Evolutionary conservation across 805 yeast genomes (phyloP), one percentile per base, ranked within the genome.

Genomic region (Clavispora vitiphila): DNA sequence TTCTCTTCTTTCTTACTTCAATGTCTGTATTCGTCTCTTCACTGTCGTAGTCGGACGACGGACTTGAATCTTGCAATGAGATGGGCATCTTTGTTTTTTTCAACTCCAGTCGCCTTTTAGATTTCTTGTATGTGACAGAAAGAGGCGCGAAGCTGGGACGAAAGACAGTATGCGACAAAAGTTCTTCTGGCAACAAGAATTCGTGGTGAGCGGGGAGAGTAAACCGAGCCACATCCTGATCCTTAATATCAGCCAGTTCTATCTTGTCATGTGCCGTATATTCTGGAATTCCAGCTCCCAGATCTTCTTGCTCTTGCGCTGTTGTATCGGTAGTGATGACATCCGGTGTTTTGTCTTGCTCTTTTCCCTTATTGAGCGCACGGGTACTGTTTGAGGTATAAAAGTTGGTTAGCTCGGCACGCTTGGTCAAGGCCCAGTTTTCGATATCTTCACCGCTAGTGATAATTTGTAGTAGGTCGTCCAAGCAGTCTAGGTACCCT

Each of bases 401-500:
- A 24, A 29, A n/a, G 10, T 51, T 52, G 8, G 51, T 47, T 30
- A 72, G 55, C 48, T 77, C 81, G 3, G 74, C 67, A 39, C 72
- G 61, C 51, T 67, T 74, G 20, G 71, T 64, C 14, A 74, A 56
- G 1, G 71, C 74, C 81, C 81, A 77, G 47, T 73, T 70, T 47
- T 75, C 79, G 7, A 76, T 57, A 49, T 77, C 80, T 4, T 67
- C 73, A 14, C 60, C 65, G 10, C 57, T 48, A 10, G 71, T 57
- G 8, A 78, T 55, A 21, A 67, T 58, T 12, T 59, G 61, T 7
- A 77, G 51, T 19, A 82, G 48, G 46, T 83, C 88, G 44, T 80
- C 76, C 2, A 83, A 46, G 50, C 86, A 80, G 24, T 76, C 77
- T 34, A 80, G 53, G 51, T 83, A 83, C 0, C 90, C 90, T 42